Evolutionary conservation across 108 stramenopile genomes (phyloP), one percentile per base, ranked within the genome.

Genomic region (Halocafeteria seosinensis): DNA sequence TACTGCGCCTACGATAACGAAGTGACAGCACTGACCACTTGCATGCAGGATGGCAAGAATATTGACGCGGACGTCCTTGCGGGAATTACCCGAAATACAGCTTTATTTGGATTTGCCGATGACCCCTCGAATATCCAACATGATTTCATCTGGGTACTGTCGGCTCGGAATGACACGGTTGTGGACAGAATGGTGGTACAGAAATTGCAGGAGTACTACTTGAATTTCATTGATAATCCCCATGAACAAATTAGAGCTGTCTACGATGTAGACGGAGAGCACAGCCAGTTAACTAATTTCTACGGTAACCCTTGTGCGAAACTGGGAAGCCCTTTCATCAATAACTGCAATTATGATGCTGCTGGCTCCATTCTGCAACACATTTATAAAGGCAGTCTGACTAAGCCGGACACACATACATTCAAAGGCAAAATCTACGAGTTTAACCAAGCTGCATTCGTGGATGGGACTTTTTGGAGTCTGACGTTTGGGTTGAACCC

Each of bases 111-210:
- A 11, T 59, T 59, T 17, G 28, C 30, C 4, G 66, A 67, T 35
- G 21, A 3, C 28, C 8, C 23, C 42, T 12, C 23, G 21, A 4
- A 67, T 32, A 4, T 67, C 3, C 8, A 4, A 11, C 23, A 67
- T 24, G 9, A 8, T 42, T 25, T 28, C 61, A 38, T 67, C 6
- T 67, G 55, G 29, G 11, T 67, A 11, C 8, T 67, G 29, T 38
- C 36, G 5, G 66, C 53, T 3, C 28, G 2, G 8, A 9, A 50
- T 1, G 66, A 67, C 66, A 67, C 66, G n/a, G 61, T 62, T 11
- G 66, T 67, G 3, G 31, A 67, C 9, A 53, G 61, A 1, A 42
- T 21, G n/a, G 66, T 67, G 34, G 66, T 67, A 3, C 5, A 67
- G 50, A 23, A 50, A 12, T 13, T 30, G 59, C 27, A 1, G 21